Evolutionary conservation across 2,329 filamentous ascomycete genomes (phyloP), one percentile per base, ranked within the genome.

Genomic region (Aspergillus terreus): DNA sequence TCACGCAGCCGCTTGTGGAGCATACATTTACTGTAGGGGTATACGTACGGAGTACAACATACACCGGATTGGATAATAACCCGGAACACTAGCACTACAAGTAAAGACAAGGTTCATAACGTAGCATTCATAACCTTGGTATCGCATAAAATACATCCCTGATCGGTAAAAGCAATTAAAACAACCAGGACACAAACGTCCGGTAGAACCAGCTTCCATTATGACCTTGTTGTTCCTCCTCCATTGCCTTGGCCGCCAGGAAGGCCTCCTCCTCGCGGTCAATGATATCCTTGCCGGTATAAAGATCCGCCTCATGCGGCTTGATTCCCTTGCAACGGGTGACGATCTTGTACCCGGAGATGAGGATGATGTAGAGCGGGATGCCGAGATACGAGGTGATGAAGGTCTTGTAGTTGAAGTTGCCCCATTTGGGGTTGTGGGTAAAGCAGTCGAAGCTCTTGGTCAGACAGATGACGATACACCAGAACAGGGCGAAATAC

Each of bases 371-470:
- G 69, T 90, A 92, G 19, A 92, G 70, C 1, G 88, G 88, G 59
- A 92, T 90, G 46, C 87, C 88, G 6, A 87, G 74, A 68, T 91
- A 91, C 23, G 85, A 86, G 0, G 86, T 90, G 68, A 92, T 82
- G 71, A 92, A 91, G 62, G 81, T 85, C 76, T 87, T 84, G 76
- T 87, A 87, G 69, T 87, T 82, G 58, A 88, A 88, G 46, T 76
- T 75, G 48, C 77, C 78, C 51, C 78, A 76, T 59, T 74, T 63
- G 60, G 67, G 49, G 40, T 62, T 69, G 52, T 68, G 71, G 2
- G 82, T 76, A 70, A 94, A 94, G 53, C 87, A 85, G 50, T 82
- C 78, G 71, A 84, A 94, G 77, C 90, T 92, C 80, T 94, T 95
- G 64, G 89, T 92, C 47, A 95, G 66, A 1, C 86, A 82, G 55